A percentile compares a stretch with the other conserved stretches of the same genome.
phyloP scores from a whole-genome alignment of 2,329 filamentous ascomycete genomes.

The Calonectria ilicicola region DNA sequence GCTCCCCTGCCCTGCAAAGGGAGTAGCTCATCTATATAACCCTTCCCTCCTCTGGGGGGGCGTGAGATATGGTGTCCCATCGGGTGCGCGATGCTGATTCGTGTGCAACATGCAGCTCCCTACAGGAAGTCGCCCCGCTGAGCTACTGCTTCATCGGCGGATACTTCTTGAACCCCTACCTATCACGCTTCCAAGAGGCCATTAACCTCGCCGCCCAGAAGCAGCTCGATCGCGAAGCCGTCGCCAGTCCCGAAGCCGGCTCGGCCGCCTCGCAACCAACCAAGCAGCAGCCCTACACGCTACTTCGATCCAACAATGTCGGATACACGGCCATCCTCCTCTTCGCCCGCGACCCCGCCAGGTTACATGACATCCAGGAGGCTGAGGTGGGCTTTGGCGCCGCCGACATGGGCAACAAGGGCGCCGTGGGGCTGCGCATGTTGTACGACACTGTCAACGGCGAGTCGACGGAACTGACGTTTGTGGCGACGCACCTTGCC shows the following conservation, averaged over 20 bases:
- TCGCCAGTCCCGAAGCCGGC: conserved; percentile 10
- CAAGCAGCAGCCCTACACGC: conserved; percentile 69
- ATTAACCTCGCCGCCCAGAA: conserved; percentile 70
- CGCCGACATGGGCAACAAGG: conserved; percentile 95
- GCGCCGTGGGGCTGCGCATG: conserved; percentile 84
- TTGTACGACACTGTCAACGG: conserved; percentile 60
- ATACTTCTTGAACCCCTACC: conserved; percentile 81
- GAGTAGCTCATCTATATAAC: neutral
- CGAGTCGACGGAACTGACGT: conserved; percentile 76
- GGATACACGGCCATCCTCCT: conserved; percentile 93
- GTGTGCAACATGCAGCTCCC: conserved; percentile 64
- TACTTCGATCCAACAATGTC: conserved; percentile 78
- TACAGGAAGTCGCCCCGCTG: conserved; percentile 92
- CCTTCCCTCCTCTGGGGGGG: neutral
- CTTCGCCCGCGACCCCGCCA: conserved; percentile 75
- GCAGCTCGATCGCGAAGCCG: conserved; percentile 21
- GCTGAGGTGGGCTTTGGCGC: conserved; percentile 87
- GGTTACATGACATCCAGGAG: conserved; percentile 76
- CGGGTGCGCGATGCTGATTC: conserved; percentile 37
- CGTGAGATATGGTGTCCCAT: conserved; percentile 21
- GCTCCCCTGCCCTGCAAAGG: neutral
- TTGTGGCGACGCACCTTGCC: conserved; percentile 89
- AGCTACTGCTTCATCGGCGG: conserved; percentile 88
- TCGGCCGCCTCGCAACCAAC: conserved; percentile 35
- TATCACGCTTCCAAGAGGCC: conserved; percentile 77